Evolutionary conservation across 2,329 filamentous ascomycete genomes (phyloP), one percentile per base, ranked within the genome.

Genomic region (Penicillium sp.): DNA sequence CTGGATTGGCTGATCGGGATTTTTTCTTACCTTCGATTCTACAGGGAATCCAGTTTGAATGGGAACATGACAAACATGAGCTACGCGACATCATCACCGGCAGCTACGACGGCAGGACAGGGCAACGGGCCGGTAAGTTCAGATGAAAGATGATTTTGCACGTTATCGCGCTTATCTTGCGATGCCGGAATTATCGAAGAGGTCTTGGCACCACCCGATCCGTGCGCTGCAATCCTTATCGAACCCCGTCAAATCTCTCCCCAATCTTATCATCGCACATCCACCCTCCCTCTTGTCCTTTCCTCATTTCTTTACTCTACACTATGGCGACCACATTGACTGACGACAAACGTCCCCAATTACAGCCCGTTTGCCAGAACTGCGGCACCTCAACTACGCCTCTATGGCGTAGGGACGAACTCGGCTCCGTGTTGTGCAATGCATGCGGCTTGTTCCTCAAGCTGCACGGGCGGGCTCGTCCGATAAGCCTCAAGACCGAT

Each of bases 401-500:
- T 34, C 76, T 98, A 66, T 98, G 93, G 93, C 87, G 93, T 62
- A 86, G 93, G 74, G 93, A 98, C 77, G 93, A 98, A 75, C 82
- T 86, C 62, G 93, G 93, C 57, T 86, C 89, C 0, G 91, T 98
- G 29, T 85, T 98, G 42, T 98, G 93, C 82, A 98, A 98, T 74
- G 93, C 93, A 63, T 98, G 93, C 72, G 93, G 93, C 50, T 80
- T 98, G 47, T 98, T 97, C 71, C 80, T 97, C 63, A 98, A 98
- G 78, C 79, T 98, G 58, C 93, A 98, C 68, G 90, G 90, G 55
- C 86, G 90, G 22, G 83, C 93, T 50, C 85, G 93, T 46, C 93
- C 93, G 58, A 96, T 95, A 68, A 95, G 88, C 60, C 80, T 98
- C 61, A 98, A 98, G 78, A 97, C 93, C 40, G 93, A 98, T 76